Base-by-base conservation (phyloP, 352 stramenopile genomes). In the Globisporangium heterothallicum region DNA sequence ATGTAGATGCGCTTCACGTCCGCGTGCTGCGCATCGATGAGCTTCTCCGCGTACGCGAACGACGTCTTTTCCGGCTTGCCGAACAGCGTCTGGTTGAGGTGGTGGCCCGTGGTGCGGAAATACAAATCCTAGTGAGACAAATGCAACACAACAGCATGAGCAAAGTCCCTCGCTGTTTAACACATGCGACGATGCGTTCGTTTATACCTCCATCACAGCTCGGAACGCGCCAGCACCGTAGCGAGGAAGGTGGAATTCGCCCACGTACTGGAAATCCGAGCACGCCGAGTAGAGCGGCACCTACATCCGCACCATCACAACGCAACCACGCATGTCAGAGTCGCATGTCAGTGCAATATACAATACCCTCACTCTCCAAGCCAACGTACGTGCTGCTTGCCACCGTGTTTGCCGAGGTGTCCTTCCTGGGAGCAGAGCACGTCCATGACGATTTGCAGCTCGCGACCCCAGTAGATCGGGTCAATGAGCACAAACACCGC, bases 211-310 rank as follows among this genome's bases (percentile, higher is more conserved):
- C 54, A 93, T 62, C 12, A 91, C 70, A 0, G 83, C 78, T 14
- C 84, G 79, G 63, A 93, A 93, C 4, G 83, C 83, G 18, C 83
- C 83, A 10, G 83, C 83, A 16, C 83, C 83, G 56, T 86, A 93
- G 18, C 83, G 78, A 19, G 83, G 83, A 42, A 90, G 60, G 52
- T 93, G 80, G 61, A 90, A 90, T 46, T 91, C 83, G 12, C 83
- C 80, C 12, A 94, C 81, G 55, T 94, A 94, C 59, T 94, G 81
- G 60, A 94, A 94, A 43, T 94, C 83, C 4, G 79, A 90, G 71
- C 83, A 94, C 49, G 83, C 78, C 46, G 81, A 94, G 64, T 92
- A 94, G 26, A 94, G 61, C 25, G 81, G 80, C 21, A 62, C 45
- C 53, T 59, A 54, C 7, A 1, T 38, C 2, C n/a, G n/a, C n/a